Conservation (phyloP, 257 asterid species). For the Penstemon newberryi region DNA sequence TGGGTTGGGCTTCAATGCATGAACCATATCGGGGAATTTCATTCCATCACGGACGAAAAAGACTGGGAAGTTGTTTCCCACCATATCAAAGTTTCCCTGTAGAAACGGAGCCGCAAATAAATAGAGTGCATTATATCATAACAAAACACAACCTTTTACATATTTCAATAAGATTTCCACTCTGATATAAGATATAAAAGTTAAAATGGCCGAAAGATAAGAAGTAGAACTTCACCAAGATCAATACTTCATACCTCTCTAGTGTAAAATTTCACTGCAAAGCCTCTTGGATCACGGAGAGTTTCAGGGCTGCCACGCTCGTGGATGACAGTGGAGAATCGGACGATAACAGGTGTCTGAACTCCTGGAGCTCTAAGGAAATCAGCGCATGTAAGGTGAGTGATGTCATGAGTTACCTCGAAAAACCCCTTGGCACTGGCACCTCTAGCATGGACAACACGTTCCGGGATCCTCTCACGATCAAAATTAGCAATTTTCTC, state of each 20-base stretch:
- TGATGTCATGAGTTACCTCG: constrained; percentile 89
- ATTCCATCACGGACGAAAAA: constrained; percentile 89
- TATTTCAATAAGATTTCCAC: no score
- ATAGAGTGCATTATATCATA: no score
- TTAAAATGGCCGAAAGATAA: not conserved
- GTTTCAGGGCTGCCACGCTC: constrained; percentile 99
- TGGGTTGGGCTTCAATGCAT: constrained; percentile 91
- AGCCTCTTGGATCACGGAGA: constrained; percentile 91
- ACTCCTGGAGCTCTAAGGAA: constrained; percentile 98
- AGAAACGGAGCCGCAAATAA: not conserved
- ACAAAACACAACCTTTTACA: no score
- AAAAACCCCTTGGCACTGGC: constrained; percentile 99
- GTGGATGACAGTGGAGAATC: constrained; percentile 94
- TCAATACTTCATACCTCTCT: constrained; percentile 43
- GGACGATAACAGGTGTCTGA: constrained; percentile 86
- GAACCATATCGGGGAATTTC: constrained; percentile 92
- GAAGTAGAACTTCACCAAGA: not conserved
- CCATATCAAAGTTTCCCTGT: constrained; percentile 94
- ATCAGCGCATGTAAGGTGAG: constrained; percentile 90
- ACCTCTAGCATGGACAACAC: constrained; percentile 95
- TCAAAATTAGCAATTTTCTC: constrained; percentile 89
- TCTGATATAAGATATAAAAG: no score
- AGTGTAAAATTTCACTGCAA: constrained; percentile 63
- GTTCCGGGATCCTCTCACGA: constrained; percentile 94
- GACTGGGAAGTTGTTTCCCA: constrained; percentile 96